Evolutionary conservation across 768 basidiomycete genomes (phyloP), one percentile per base, ranked within the genome.

Genomic region (Agrocybe pediades): DNA sequence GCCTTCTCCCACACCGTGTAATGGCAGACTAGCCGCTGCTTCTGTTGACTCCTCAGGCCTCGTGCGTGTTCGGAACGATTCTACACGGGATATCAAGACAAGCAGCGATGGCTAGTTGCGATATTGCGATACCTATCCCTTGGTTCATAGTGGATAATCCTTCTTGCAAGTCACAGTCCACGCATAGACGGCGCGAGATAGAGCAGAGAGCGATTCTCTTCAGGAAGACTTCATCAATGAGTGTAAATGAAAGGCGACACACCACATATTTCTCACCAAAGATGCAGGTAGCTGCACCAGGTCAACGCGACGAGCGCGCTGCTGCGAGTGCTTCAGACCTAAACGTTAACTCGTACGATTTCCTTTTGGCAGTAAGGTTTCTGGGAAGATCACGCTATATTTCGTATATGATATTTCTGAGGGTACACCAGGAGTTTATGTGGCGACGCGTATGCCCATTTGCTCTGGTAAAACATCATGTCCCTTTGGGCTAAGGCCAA

Each of bases 141-240:
- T 36, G n/a, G 11, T n/a, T 36, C 33, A n/a, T 36, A 4, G 33
- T 13, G 33, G 3, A 11, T 36, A 36, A 13, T 36, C 33, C 33
- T 15, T 36, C 33, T 36, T 36, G 33, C 33, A 36, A n/a, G 13
- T n/a, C 33, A 15, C 33, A 11, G 54, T n/a, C 56, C 56, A 39
- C 57, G 56, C 19, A 56, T 51, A 45, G 53, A 62, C 27, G 53
- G 53, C 16, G 53, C 58, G 8, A 58, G 54, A 52, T 55, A 62
- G 46, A 55, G 55, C 9, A 62, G 42, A 46, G 53, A 60, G 27
- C 56, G 45, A 26, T 54, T 60, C 3, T 54, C 57, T 29, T 54
- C 59, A 56, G 20, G 40, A 53, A 17, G 17, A 33, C 2, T 27
- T 40, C 41, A 54, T 54, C 26, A 36, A 39, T 25, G 33, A 9